Percentiles rank a stretch among this genome's conserved stretches.
These are phyloP conservation scores for Auriscalpium orientale DNA, from an alignment of 768 basidiomycete genomes.

Conservation along the genomic window DNA sequence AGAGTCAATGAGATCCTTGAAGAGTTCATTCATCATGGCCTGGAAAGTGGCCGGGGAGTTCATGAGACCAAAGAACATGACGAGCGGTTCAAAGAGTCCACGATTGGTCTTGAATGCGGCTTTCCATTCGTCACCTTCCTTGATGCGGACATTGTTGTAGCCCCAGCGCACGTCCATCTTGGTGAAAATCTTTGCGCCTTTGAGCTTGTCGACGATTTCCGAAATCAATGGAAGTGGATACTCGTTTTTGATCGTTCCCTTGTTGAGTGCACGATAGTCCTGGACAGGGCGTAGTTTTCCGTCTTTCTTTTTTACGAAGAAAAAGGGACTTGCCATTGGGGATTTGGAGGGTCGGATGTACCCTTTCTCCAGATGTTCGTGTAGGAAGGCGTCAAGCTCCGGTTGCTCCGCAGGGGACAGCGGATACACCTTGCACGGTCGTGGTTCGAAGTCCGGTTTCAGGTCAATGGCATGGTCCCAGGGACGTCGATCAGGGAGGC, in stretches of 20 bases:
- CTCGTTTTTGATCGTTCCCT: neutral
- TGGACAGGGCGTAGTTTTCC: constrained; percentile 22
- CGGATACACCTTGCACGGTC: constrained; percentile 13
- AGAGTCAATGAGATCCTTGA: constrained; percentile 22
- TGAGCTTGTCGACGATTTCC: constrained; percentile 11
- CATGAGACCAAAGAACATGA: constrained; percentile 25
- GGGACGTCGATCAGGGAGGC: constrained; percentile 13
- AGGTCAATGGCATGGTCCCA: constrained; percentile 16
- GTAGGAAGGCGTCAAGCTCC: constrained; percentile 15
- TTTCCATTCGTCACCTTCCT: no score
- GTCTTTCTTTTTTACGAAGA: constrained; percentile 32
- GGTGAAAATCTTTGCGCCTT: constrained; percentile 15
- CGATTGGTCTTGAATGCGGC: constrained; percentile 18
- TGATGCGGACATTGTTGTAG: constrained; percentile 24
- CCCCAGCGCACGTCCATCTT: constrained; percentile 22
- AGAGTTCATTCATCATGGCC: constrained; percentile 19
- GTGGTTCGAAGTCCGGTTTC: constrained; percentile 4
- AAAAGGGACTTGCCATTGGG: constrained; percentile 17
- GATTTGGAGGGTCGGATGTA: constrained; percentile 15
- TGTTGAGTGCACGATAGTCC: constrained; percentile 22
- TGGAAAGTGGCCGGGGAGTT: constrained; percentile 23
- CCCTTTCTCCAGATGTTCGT: no score
- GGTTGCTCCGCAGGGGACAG: constrained; percentile 14
- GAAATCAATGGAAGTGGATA: constrained; percentile 10
- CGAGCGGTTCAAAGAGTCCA: constrained; percentile 22